These are phyloP conservation scores for Malassezia dermatis DNA, from an alignment of 1,284 basidiomycete genomes.

Conservation along the genomic window DNA sequence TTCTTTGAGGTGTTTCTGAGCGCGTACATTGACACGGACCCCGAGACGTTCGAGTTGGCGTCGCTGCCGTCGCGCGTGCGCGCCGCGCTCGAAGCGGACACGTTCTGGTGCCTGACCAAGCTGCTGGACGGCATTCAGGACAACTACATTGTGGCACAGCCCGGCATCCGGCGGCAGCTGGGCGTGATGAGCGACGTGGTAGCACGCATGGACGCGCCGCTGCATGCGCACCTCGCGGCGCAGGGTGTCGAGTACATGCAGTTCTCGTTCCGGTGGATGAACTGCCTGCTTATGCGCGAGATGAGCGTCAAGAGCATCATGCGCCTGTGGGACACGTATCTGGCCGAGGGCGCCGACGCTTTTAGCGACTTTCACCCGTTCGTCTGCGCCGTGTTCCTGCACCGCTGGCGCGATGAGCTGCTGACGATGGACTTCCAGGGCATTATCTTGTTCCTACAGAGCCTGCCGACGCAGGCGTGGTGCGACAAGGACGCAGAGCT, in stretches of 20 bases:
- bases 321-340: conserved; percentile 47
- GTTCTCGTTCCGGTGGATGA: conserved; percentile 48
- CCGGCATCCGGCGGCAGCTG: conserved; percentile 44
- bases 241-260: conserved; percentile 48
- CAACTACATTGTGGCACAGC: conserved; percentile 47
- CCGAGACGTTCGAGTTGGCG: conserved; percentile 38
- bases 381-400: conserved; percentile 44
- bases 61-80: conserved; percentile 31
- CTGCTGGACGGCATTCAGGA: conserved; percentile 47
- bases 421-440: conserved; percentile 54
- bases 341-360: conserved; percentile 45
- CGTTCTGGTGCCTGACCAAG: conserved; percentile 46
- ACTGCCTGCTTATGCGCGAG: conserved; percentile 48
- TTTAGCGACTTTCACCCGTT: conserved; percentile 46
- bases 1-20: conserved; percentile 46
- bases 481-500: conserved; percentile 89
- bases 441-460: conserved; percentile 98
- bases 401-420: conserved; percentile 40
- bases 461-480: conserved; percentile 88
- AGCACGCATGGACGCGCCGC: conserved; percentile 39
- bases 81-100: conserved; percentile 44
- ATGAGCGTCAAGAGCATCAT: conserved; percentile 47
- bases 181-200: conserved; percentile 38
- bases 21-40: conserved; percentile 39
- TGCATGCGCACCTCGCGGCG: conserved; percentile 39